Percentiles rank a stretch among this genome's conserved stretches.
Conservation (phyloP, 1,139 yeast genomes). For the Tardiomyces digboiensis region DNA sequence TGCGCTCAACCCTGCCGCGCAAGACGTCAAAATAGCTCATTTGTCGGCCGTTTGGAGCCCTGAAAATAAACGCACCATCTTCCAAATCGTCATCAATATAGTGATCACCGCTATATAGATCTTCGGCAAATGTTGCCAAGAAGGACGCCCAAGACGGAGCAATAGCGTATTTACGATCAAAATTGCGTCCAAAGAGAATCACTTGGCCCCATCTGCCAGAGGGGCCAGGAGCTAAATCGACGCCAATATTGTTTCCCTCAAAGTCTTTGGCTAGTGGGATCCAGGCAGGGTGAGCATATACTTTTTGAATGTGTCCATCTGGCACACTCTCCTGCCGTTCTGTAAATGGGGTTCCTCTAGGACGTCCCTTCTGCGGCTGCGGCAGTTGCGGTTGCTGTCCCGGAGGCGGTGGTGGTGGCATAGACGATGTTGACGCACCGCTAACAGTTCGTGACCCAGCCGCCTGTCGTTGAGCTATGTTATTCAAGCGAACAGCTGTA, state of each 20-base stretch:
- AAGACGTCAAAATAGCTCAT: constrained; percentile 57
- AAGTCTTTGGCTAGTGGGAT: constrained; percentile 82
- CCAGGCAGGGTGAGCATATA: constrained; percentile 85
- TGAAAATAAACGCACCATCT: constrained; percentile 47
- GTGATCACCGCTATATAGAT: constrained; percentile 72
- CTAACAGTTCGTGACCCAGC: constrained; percentile 3
- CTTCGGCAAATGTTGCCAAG: constrained; percentile 70
- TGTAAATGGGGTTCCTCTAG: constrained; percentile 17
- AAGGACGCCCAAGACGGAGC: constrained; percentile 87
- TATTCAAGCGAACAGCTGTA: constrained; percentile 37
- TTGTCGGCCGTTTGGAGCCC: constrained; percentile 39
- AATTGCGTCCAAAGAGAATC: constrained; percentile 81
- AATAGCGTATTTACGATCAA: constrained; percentile 69
- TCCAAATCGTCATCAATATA: constrained; percentile 59
- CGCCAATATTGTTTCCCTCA: constrained; percentile 83
- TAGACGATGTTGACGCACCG: constrained; percentile 6
- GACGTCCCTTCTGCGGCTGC: neutral
- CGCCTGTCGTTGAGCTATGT: constrained; percentile 7
- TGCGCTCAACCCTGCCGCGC: constrained; percentile 33
- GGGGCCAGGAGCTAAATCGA: constrained; percentile 80
- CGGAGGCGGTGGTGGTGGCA: constrained; percentile 7
- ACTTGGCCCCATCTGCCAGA: constrained; percentile 76
- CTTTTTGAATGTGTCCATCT: constrained; percentile 55
- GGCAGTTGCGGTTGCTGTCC: constrained; percentile 3
- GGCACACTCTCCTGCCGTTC: constrained; percentile 62